Base-by-base conservation (phyloP, 2,329 filamentous ascomycete genomes). In the Botrytis pseudocinerea region DNA sequence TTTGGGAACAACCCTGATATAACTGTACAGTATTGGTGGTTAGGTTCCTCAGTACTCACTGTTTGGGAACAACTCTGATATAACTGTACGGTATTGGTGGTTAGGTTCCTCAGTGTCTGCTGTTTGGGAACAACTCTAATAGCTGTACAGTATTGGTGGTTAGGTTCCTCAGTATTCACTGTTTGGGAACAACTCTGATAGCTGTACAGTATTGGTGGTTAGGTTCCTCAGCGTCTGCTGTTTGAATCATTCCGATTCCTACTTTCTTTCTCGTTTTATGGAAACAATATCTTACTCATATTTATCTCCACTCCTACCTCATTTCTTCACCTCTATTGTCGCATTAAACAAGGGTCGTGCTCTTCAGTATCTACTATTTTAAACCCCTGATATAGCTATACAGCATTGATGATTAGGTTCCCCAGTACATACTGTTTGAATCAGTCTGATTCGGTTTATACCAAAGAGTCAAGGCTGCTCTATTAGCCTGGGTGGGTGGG, bases 1-100 rank as follows among this genome's bases (percentile, higher is more conserved):
- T 57, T 57, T 57, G 51, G 51, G 51, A 57, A 57, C 51, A 57
- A 57, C n/a, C 51, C 51, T 57, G 18, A 57, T 57, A 57, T n/a
- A 32, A 32, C 51, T 57, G 16, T 18, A 32, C 14, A 57, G n/a
- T 28, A 57, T 28, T 18, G 51, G 51, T 57, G 51, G 51, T 57
- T 57, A 57, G 51, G 51, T 57, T 57, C 51, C 51, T 57, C 51
- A 28, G 51, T 57, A 4, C 18, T 2, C 32, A 7, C 51, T 57
- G 51, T 57, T 57, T 57, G 51, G 51, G 51, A 57, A 57, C n/a
- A 57, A 57, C n/a, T n/a, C 51, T 57, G 8, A 57, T 57, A 57
- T 57, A 57, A 14, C 51, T 57, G 16, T 18, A 32, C 6, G 32
- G n/a, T 18, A 57, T 57, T 18, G 51, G 51, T 57, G 51, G 51